Evolutionary conservation across 805 yeast genomes (phyloP).

Genomic region (Zygosaccharomyces gambellarensis): DNA sequence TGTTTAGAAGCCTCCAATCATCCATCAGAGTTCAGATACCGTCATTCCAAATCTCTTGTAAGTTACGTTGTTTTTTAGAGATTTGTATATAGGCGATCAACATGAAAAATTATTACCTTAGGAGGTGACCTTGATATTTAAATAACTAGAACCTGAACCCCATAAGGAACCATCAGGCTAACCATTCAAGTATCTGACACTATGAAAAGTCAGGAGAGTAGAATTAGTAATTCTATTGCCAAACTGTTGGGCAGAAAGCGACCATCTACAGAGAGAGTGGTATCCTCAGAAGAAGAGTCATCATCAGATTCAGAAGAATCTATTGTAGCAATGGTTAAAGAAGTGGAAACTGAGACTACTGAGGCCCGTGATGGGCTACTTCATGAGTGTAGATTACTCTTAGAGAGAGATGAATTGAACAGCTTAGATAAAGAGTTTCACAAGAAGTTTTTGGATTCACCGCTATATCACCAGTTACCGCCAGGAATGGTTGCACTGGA

Average conservation of each 20-base stretch:
- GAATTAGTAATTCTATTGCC: neutral
- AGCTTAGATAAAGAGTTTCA: constrained; percentile 37
- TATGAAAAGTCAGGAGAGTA: neutral
- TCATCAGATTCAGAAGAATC: constrained; percentile 13
- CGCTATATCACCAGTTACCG: constrained; percentile 46
- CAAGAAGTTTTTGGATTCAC: constrained; percentile 39
- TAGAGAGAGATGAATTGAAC: constrained; percentile 2
- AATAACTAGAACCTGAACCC: neutral
- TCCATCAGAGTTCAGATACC: constrained; percentile 5
- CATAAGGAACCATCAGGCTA: neutral
- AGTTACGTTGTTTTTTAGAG: neutral
- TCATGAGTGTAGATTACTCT: constrained; percentile 18
- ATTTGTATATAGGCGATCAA: neutral
- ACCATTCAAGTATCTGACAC: neutral
- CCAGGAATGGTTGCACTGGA: constrained; percentile 53
- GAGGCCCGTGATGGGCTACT: constrained; percentile 25
- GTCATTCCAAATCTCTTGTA: neutral
- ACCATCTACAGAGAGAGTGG: constrained; percentile 12
- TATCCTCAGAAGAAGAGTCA: constrained; percentile 8
- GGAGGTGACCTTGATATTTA: neutral
- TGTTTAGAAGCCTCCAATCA: constrained; percentile 9
- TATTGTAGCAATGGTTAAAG: constrained; percentile 19
- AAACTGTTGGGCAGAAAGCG: constrained; percentile 25
- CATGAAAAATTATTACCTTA: constrained; percentile 3
- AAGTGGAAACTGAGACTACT: constrained; percentile 30